A percentile compares a stretch with the other conserved stretches of the same genome.
phyloP scores from a whole-genome alignment of 192 early-diverging fungal species.

The Funneliformis mosseae region DNA sequence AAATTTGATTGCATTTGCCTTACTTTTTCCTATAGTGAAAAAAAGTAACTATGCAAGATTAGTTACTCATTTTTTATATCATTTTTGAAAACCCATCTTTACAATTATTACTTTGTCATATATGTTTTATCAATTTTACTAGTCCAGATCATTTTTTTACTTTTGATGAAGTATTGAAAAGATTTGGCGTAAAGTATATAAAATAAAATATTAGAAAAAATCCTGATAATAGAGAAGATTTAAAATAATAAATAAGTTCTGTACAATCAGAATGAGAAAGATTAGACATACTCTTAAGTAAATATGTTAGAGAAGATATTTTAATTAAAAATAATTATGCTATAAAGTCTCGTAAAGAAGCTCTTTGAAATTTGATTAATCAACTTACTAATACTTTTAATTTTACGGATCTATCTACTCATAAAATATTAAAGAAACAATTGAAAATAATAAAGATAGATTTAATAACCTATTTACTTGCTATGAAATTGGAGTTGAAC shows the following conservation, averaged over 20 bases:
- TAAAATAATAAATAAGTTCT: too few species aligned
- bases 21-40: not conserved
- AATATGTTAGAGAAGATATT: constrained; percentile 2
- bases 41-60: constrained; percentile 10
- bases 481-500: not conserved
- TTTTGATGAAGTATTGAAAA: not conserved
- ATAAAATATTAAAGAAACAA: not conserved
- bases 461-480: not conserved
- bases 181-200: not conserved
- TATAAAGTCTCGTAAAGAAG: not conserved
- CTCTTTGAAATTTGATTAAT: not conserved
- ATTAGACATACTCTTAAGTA: not conserved
- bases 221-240: too few species aligned
- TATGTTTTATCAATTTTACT: not conserved
- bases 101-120: not conserved
- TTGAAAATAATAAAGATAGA: not conserved
- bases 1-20: constrained; percentile 1
- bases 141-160: not conserved
- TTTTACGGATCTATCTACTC: not conserved
- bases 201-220: not conserved
- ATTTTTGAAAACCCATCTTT: not conserved
- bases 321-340: not conserved
- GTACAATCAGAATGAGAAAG: not conserved
- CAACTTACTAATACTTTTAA: not conserved
- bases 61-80: not conserved